phyloP scores from a whole-genome alignment of 768 basidiomycete genomes.

The Russula griseocarnosa region DNA sequence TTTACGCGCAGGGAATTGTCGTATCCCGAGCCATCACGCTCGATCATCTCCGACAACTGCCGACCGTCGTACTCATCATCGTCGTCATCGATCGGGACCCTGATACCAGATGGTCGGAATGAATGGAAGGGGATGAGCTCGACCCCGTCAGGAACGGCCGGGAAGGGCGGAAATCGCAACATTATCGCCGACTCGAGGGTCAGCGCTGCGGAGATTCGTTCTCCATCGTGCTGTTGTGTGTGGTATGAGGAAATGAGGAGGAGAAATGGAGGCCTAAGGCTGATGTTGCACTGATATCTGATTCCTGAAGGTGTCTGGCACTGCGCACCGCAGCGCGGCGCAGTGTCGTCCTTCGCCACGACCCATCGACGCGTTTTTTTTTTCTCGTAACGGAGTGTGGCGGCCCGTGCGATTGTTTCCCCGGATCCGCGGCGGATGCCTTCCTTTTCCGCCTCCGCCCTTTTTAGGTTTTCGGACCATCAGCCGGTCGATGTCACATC shows the following conservation, averaged over 20 bases:
- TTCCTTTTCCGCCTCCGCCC: too few relatives aligned
- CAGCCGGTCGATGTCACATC: too few relatives aligned
- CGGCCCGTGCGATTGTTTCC: background rate
- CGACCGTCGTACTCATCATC: slow-evolving; percentile 22
- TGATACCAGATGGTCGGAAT: slow-evolving; percentile 57
- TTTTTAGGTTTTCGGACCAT: too few relatives aligned
- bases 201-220: background rate
- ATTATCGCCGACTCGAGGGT: slow-evolving; percentile 8
- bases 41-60: slow-evolving; percentile 37
- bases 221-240: background rate
- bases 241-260: background rate
- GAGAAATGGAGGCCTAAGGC: background rate
- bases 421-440: too few relatives aligned
- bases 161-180: slow-evolving; percentile 48
- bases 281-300: too few relatives aligned
- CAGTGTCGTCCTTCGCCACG: background rate
- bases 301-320: background rate
- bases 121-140: slow-evolving; percentile 51
- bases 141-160: slow-evolving; percentile 42
- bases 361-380: slow-evolving; percentile 1
- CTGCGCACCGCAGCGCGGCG: slow-evolving; percentile 11
- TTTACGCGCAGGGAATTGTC: slow-evolving; percentile 51
- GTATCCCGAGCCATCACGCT: slow-evolving; percentile 67
- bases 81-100: slow-evolving; percentile 42
- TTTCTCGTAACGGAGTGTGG: background rate